Evolutionary conservation across 2,329 filamentous ascomycete genomes (phyloP), one percentile per base, ranked within the genome.

Genomic region (Nigrospora osmanthi): DNA sequence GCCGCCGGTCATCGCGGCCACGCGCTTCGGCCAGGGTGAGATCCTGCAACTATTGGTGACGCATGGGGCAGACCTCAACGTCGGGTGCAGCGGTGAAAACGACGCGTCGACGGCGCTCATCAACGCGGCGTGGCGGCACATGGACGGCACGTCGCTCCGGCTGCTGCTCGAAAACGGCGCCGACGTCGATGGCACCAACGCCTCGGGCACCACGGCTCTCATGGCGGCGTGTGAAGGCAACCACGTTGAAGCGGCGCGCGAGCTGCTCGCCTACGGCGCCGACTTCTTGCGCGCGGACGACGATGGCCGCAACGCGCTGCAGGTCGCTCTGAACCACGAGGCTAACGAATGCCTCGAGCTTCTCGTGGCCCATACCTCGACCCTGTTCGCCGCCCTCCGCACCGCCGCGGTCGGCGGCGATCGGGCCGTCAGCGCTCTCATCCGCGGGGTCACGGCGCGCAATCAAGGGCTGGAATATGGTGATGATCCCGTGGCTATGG

Each of bases 1-100:
- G 1, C 58, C 59, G 2, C 67, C 67, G 1, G 58, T 70, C 31
- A 57, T 68, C 14, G 65, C 64, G 1, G 65, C 67, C 3, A 56
- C 65, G 0, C 57, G 51, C 23, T 55, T 57, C 5, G 58, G 58
- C 7, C 60, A 68, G 35, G 54, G 57, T 11, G 53, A 58, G 0
- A 69, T 70, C 3, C 52, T 70, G 1, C 51, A 63, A 15, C 52
- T 56, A 5, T 52, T 70, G 0, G 45, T 70, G 15, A 51, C 57
- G 6, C 62, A 61, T 4, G 62, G 60, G 32, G 65, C 65, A 1
- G 54, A 62, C 2, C 47, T 68, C 7, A 55, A 69, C 17, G 62
- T 66, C 1, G 62, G 66, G 4, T 2, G 9, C 23, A 7, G 23
- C 23, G 5, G 9, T 10, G 23, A 28, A 4, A 61, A 64, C 1